These are phyloP conservation scores for Trichoderma arundinaceum DNA, from an alignment of 2,329 filamentous ascomycete genomes.

Conservation along the genomic window DNA sequence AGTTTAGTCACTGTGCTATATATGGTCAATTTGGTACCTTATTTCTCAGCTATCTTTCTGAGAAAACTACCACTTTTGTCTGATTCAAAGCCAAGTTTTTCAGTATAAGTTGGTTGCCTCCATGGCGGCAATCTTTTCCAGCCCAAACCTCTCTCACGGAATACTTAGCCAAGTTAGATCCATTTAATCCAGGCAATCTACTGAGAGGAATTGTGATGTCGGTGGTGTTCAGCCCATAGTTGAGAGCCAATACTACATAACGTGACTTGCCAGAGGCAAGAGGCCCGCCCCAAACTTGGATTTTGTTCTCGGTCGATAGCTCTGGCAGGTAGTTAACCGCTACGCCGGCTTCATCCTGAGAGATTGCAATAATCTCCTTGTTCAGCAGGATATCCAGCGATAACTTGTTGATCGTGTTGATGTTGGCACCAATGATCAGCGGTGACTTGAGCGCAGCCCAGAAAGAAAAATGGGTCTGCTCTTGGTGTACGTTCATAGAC, in stretches of 20 bases:
- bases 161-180: not conserved
- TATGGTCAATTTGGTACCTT: not conserved
- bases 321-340: conserved; percentile 3
- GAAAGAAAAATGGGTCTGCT: conserved; percentile 5
- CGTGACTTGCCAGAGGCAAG: conserved; percentile 1
- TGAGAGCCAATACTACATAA: not conserved
- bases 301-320: not conserved
- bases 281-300: conserved; percentile 1
- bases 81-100: not conserved
- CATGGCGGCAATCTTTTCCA: not conserved
- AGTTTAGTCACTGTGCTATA: not conserved
- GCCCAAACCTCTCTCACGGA: not conserved
- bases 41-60: not conserved
- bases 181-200: not conserved
- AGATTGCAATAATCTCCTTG: not conserved
- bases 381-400: not conserved
- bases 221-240: not conserved
- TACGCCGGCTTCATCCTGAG: not conserved
- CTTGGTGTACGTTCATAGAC: not conserved
- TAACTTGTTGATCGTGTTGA: not conserved
- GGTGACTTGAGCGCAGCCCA: conserved; percentile 5
- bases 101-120: not conserved
- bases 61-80: not conserved
- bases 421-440: not conserved
- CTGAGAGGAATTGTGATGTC: not conserved